These are phyloP conservation scores for Rutidosis leptorrhynchoides DNA, from an alignment of 129 eudicot species.

Conservation along the genomic window DNA sequence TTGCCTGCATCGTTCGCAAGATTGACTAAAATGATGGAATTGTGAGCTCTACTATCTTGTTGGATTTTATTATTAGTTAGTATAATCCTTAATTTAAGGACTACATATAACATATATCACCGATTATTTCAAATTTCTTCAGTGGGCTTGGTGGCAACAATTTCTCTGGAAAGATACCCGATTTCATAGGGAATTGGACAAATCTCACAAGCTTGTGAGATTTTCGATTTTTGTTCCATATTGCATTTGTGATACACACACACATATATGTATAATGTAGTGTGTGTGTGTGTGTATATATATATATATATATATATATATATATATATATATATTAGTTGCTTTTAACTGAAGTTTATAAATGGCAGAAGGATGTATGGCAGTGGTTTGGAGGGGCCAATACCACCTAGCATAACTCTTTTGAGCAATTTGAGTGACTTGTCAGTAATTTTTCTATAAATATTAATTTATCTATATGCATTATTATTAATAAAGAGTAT, in stretches of 20 bases:
- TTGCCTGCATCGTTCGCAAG: constrained; percentile 62
- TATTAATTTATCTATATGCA: constrained; percentile 11
- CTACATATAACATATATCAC: neutral
- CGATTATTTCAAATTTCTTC: constrained; percentile 2
- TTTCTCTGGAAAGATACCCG: constrained; percentile 62
- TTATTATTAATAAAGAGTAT: constrained; percentile 25
- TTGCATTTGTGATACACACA: neutral
- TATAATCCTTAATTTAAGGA: neutral
- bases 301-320: no score
- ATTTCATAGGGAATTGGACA: constrained; percentile 57
- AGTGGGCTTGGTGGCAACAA: constrained; percentile 63
- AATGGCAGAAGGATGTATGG: constrained; percentile 70
- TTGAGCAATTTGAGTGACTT: constrained; percentile 47
- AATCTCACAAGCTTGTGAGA: constrained; percentile 50
- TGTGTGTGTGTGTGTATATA: no score
- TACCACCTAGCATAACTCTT: constrained; percentile 55
- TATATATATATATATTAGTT: neutral
- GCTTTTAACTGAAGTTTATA: constrained; percentile 38
- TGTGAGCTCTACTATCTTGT: constrained; percentile 44
- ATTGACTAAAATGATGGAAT: constrained; percentile 46
- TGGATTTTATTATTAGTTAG: neutral
- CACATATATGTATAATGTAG: no score
- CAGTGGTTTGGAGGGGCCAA: constrained; percentile 72
- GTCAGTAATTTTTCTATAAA: constrained; percentile 40
- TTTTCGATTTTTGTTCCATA: neutral